Conservation (phyloP, 768 basidiomycete genomes). For the Tubosaeta brunneosetosa region DNA sequence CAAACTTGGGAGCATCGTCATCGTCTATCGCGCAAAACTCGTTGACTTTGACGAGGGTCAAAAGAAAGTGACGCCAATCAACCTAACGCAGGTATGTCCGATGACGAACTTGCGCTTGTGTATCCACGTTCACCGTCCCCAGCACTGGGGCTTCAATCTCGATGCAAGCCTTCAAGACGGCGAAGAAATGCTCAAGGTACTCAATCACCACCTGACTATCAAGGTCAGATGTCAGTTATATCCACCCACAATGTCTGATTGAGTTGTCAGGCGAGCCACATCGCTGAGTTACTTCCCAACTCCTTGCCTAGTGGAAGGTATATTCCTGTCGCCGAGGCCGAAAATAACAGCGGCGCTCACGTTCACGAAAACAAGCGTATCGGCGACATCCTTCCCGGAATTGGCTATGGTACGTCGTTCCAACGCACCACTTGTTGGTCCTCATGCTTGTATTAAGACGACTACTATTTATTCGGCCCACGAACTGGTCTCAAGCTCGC, state of each 20-base stretch:
- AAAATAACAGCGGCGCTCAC: slow-evolving; percentile 36
- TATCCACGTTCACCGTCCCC: background rate
- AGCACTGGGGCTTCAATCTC: slow-evolving; percentile 85
- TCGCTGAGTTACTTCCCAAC: slow-evolving; percentile 47
- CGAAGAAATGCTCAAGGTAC: slow-evolving; percentile 43
- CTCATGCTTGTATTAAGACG: slow-evolving; percentile 37
- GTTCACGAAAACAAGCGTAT: slow-evolving; percentile 48
- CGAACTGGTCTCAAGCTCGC: slow-evolving; percentile 29
- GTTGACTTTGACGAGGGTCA: slow-evolving; percentile 34
- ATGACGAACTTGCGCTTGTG: background rate
- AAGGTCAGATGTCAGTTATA: slow-evolving; percentile 22
- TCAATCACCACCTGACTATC: slow-evolving; percentile 43
- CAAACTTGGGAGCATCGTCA: slow-evolving; percentile 58
- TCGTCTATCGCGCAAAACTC: slow-evolving; percentile 70
- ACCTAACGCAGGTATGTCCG: slow-evolving; percentile 62
- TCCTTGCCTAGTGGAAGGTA: slow-evolving; percentile 52
- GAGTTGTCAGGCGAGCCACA: slow-evolving; percentile 44
- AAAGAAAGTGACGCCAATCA: slow-evolving; percentile 62
- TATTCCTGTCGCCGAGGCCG: slow-evolving; percentile 41
- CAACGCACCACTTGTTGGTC: background rate
- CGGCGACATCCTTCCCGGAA: slow-evolving; percentile 51
- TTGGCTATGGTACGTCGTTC: slow-evolving; percentile 52
- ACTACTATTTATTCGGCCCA: slow-evolving; percentile 56
- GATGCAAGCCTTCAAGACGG: slow-evolving; percentile 56
- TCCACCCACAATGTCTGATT: background rate